These are phyloP conservation scores for Thalia dealbata DNA, from an alignment of 176 grass and related monocot species.

Conservation along the genomic window DNA sequence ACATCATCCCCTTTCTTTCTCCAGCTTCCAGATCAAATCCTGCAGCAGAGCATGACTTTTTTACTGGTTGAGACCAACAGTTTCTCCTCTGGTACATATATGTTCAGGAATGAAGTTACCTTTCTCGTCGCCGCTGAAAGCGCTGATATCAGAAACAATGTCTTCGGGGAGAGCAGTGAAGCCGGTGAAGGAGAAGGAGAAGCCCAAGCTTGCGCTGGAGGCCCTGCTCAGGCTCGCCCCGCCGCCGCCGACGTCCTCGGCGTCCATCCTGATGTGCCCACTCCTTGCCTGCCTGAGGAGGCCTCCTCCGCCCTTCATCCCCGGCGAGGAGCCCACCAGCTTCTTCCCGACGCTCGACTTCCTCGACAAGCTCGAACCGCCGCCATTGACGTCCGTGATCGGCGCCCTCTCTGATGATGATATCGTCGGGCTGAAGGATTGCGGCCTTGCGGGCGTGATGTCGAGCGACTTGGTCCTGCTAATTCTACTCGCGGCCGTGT, in stretches of 20 bases:
- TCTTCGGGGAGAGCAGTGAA: slow-evolving; percentile 72
- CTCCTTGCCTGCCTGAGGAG: slow-evolving; percentile 88
- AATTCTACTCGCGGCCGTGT: slow-evolving; percentile 16
- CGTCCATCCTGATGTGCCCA: slow-evolving; percentile 62
- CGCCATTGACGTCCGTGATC: slow-evolving; percentile 26
- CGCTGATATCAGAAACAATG: slow-evolving; percentile 14
- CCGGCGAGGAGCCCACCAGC: slow-evolving; percentile 16
- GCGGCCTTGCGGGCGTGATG: slow-evolving; percentile 5
- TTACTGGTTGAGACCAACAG: neutral
- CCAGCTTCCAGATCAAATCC: slow-evolving; percentile 53
- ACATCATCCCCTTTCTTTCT: slow-evolving; percentile 39
- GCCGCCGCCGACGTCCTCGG: slow-evolving; percentile 57
- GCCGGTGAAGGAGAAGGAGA: slow-evolving; percentile 96
- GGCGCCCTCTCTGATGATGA: slow-evolving; percentile 55
- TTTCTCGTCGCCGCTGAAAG: slow-evolving; percentile 54
- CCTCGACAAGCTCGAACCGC: slow-evolving; percentile 26
- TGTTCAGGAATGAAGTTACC: slow-evolving; percentile 4
- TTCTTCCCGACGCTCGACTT: slow-evolving; percentile 48
- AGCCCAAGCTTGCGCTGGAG: slow-evolving; percentile 92
- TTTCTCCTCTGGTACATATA: no score
- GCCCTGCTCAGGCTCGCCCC: slow-evolving; percentile 71
- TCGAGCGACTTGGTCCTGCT: slow-evolving; percentile 51
- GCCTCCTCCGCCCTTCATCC: slow-evolving; percentile 11
- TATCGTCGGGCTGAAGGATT: slow-evolving; percentile 51
- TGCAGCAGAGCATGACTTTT: slow-evolving; percentile 7